Evolutionary conservation across 345 rosid species (phyloP), one percentile per base, ranked within the genome.

Genomic region (Mallotus nudiflorus): DNA sequence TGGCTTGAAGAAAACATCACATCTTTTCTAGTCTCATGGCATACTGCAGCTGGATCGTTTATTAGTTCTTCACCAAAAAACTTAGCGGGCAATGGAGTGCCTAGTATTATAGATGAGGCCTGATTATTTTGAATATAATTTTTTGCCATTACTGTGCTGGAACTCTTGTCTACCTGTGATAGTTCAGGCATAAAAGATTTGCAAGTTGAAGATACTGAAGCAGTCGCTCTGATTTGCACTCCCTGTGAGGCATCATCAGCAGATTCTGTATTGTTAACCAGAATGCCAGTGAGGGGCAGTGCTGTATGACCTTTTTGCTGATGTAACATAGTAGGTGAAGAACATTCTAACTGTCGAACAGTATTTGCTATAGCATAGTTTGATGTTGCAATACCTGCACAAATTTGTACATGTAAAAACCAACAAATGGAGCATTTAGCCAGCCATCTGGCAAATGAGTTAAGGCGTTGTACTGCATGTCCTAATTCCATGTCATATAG

Each of bases 1-100:
- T 39, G 62, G 35, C 37, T 39, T 33, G 49, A 67, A 52, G 72
- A 71, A 71, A 27, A n/a, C 13, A 42, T 24, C 13, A 42, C 18
- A 40, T 48, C 53, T 27, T n/a, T 56, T 42, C 12, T 54, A 52
- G 44, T 33, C 35, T 71, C 33, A 42, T 72, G 46, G 52, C 20
- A 22, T 20, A 44, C 28, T 20, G 65, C 18, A 5, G n/a, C 4
- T 37, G 68, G 39, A 63, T 8, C 56, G 28, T 54, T 46, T n/a
- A n/a, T n/a, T 60, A 40, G 37, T 39, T 27, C 73, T 60, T 74
- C 15, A 14, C 44, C 42, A 27, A 8, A 14, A 42, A 58, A 35
- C 2, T 46, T 28, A 19, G 53, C n/a, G 27, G 58, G 42, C 16
- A 39, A 58, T 35, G 51, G n/a, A 57, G 62, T 66, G 45, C 20